Base-by-base conservation (phyloP, 441 rosid species). In the Heliophila coronopifolia region DNA sequence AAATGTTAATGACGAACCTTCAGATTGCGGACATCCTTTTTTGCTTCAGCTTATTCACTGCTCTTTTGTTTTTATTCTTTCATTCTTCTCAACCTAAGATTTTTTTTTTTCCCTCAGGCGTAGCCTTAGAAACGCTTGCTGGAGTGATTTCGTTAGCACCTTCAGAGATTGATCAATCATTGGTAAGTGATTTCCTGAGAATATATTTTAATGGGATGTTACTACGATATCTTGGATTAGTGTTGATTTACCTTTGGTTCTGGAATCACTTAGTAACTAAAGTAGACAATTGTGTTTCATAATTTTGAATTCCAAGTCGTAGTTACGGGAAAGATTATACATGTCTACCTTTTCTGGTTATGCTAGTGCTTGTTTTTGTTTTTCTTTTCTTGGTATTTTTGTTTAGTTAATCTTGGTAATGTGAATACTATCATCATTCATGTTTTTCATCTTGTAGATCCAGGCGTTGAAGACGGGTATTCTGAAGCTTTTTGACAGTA, bases 51-150 rank as follows among this genome's bases (percentile, higher is more conserved):
- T 27, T 17, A 59, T 51, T 27, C 49, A 11, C 27, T 41, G n/a
- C 7, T 61, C 28, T 10, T 7, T 41, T 18, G 16, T 40, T 53
- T 4, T 27, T n/a, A n/a, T 7, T 30, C 7, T 18, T 12, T 2
- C 42, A 5, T 48, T 31, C 52, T 52, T 27, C 25, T 50, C 1
- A 54, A 6, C 20, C 11, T n/a, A 8, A 20, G 34, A 9, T 10
- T 42, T 48, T 60, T 31, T 15, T 22, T n/a, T n/a, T n/a, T n/a
- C n/a, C 13, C 10, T 36, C 83, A 88, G 99, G 97, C 61, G 47
- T 88, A 66, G 99, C 97, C 9, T 83, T 85, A 33, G 88, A 92
- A 73, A 64, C 94, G 3, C 87, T 92, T 61, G 90, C 97, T 59
- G 93, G 90, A 48, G 79, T 81, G 54, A 67, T 92, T 64, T 81